Evolutionary conservation across 2,329 filamentous ascomycete species (phyloP).

Genomic region (Botrytis cinerea): DNA sequence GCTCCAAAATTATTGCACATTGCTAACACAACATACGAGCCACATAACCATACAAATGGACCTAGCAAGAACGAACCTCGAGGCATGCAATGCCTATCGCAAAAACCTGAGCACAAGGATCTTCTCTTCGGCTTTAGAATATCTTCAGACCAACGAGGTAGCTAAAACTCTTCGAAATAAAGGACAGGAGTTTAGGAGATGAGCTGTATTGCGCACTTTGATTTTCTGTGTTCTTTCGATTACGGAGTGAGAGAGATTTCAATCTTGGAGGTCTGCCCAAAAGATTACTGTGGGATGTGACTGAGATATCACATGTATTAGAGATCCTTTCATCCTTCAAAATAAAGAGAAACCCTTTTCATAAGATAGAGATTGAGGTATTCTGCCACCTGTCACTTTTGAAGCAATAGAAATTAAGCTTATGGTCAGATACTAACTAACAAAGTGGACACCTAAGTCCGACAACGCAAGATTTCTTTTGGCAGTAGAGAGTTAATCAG

Average conservation of each 20-base stretch:
- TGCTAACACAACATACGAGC: too few relatives aligned
- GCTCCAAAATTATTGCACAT: too few relatives aligned
- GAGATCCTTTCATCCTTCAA: background rate
- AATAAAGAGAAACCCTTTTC: background rate
- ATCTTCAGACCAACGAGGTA: too few relatives aligned
- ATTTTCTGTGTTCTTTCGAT: background rate
- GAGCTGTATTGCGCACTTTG: accelerated
- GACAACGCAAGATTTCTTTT: background rate
- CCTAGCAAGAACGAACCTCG: too few relatives aligned
- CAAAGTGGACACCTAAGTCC: background rate
- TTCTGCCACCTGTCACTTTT: background rate
- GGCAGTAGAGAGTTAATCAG: background rate
- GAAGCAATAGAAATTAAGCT: background rate
- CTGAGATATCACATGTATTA: too few relatives aligned
- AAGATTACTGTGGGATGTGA: too few relatives aligned
- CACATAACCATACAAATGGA: too few relatives aligned
- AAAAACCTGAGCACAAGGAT: too few relatives aligned
- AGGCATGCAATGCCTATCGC: too few relatives aligned
- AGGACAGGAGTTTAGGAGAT: background rate
- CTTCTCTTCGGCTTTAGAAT: too few relatives aligned
- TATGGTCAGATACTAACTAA: background rate
- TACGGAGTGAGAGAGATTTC: accelerated
- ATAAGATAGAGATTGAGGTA: background rate
- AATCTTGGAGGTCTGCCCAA: background rate
- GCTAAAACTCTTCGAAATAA: background rate